Evolutionary conservation across 176 grass and related monocot species (phyloP), one percentile per base, ranked within the genome.

Genomic region (Rhynchospora pubera): DNA sequence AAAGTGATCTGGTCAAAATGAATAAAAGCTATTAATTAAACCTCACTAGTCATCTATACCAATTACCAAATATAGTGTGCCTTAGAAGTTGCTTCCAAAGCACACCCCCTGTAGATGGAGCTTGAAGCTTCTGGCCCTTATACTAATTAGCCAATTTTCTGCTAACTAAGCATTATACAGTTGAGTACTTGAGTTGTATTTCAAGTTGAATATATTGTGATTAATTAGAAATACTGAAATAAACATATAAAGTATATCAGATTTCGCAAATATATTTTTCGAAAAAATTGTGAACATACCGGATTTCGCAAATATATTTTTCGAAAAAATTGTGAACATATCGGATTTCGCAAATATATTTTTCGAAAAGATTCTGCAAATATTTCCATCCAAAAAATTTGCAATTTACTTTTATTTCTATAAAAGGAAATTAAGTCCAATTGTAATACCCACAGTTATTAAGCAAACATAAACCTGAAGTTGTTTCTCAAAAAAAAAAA

Each of bases 1-100:
- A 64, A 24, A 16, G 34, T 47, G 45, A 10, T 50, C 24, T 82
- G 62, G 7, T 22, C 45, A 28, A 82, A 43, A 82, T 66, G 44
- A 82, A 15, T 50, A 23, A 67, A 65, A 82, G 24, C n/a, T 51
- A 30, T 34, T 82, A 51, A 61, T 58, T 60, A 79, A 79, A 79
- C 18, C 23, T 9, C 34, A 32, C 16, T 32, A 79, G 10, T 79
- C 77, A 45, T 58, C 48, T 58, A 34, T 79, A 59, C 18, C 42
- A 9, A 51, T 82, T 71, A 80, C 15, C 57, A 80, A 80, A 62
- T 47, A 19, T 43, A 62, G 57, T 80, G 42, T 1, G 5, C 21
- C 34, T 45, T 45, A 62, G 19, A 63, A 39, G 30, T 53, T 16
- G 23, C 50, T 77, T 77, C 18, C 51, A 56, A 32, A 56, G 53